Evolutionary conservation across 352 stramenopile species (phyloP), one percentile per base, ranked within the genome.

Genomic region (Phytopythium sindhum): DNA sequence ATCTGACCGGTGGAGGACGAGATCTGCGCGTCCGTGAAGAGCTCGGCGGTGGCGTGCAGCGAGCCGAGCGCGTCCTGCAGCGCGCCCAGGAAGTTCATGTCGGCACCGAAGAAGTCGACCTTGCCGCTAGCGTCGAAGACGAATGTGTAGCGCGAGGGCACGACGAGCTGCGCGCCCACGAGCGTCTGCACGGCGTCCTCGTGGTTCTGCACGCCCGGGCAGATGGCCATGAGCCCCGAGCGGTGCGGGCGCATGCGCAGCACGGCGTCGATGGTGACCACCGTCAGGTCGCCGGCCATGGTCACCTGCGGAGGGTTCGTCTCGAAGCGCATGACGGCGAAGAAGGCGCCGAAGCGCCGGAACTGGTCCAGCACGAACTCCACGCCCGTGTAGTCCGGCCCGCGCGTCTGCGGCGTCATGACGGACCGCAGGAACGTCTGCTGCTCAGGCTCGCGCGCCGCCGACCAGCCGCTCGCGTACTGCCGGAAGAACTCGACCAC

Each of bases 1-100:
- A 89, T 91, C 58, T 87, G 76, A 10, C 80, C 75, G 2, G 82
- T 88, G 35, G 64, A 51, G 31, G 76, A 88, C 41, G 80, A 81
- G 48, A 91, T 82, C 11, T 78, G 75, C 23, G 80, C 66, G 44
- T 64, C 70, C 0, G 66, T 44, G 53, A 89, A 79, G 59, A 84
- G 75, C n/a, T 45, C 39, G 10, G 69, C 70, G 4, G 77, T 79
- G 39, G 77, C 75, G 24, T 71, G 54, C n/a, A 91, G 64, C 26
- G 68, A 80, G 2, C 78, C 78, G n/a, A 87, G 51, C 15, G 71
- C 52, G 24, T 59, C 68, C 23, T 87, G 72, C 2, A 91, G 58
- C 0, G 75, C 80, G 2, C 33, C 52, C 12, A 91, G 68, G 57
- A 90, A 78, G 66, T 90, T 79, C 68, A 81, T 77, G 42, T 91